A percentile compares a stretch with the other conserved stretches of the same genome.
These are phyloP conservation scores for Dichotomopilus funicola DNA, from an alignment of 2,329 filamentous ascomycete species.

Conservation along the genomic window DNA sequence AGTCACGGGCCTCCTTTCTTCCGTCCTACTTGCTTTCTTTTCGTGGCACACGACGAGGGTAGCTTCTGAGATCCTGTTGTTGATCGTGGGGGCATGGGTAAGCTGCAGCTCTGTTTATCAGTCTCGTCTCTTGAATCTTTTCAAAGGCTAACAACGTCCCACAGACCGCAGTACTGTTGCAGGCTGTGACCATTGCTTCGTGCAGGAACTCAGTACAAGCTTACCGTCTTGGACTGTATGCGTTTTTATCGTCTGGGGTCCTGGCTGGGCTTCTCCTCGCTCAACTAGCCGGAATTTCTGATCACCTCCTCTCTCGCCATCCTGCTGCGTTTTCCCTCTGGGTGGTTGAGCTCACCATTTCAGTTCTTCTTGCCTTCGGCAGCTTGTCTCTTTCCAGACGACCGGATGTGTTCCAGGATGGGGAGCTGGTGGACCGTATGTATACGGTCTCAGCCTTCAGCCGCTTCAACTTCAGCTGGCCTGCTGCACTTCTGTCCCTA, in stretches of 20 bases:
- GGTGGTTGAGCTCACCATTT: constrained; percentile 39
- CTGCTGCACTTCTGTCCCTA: constrained; percentile 44
- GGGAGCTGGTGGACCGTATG: constrained; percentile 55
- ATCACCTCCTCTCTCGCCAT: constrained; percentile 29
- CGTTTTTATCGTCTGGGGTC: constrained; percentile 41
- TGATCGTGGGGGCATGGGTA: constrained; percentile 58
- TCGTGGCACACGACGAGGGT: constrained; percentile 34
- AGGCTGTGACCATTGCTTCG: constrained; percentile 44
- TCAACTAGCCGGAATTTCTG: constrained; percentile 38
- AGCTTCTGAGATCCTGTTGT: constrained; percentile 50
- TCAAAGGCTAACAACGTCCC: constrained; percentile 30
- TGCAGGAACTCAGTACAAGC: constrained; percentile 45
- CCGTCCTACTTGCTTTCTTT: constrained; percentile 51
- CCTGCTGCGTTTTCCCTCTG: constrained; percentile 39
- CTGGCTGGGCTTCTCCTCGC: constrained; percentile 39
- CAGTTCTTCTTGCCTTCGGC: constrained; percentile 39
- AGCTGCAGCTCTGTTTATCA: constrained; percentile 26
- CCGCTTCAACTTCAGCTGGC: constrained; percentile 63
- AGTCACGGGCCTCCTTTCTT: constrained; percentile 46
- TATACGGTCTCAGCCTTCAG: constrained; percentile 54
- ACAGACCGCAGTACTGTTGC: constrained; percentile 39
- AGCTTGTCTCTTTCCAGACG: constrained; percentile 57
- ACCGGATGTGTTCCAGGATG: constrained; percentile 58
- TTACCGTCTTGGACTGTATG: constrained; percentile 48
- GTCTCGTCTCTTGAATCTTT: constrained; percentile 8